Evolutionary conservation across 148 eudicot genomes (phyloP).

Genomic region (Rheum nobile): DNA sequence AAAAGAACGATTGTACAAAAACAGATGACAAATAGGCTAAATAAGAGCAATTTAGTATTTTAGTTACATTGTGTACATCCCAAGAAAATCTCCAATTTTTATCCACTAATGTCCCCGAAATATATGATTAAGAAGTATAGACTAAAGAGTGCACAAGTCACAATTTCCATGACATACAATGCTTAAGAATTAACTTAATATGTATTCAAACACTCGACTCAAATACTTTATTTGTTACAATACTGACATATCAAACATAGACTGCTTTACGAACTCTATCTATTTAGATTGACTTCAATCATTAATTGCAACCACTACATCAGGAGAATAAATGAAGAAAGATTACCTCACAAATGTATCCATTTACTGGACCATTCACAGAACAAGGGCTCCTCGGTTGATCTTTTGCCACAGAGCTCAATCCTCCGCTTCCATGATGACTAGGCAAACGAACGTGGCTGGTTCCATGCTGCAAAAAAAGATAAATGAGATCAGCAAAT

Average conservation of each 20-base stretch:
- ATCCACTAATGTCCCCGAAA: background rate
- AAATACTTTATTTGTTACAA: background rate
- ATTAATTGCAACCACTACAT: background rate
- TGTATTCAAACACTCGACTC: background rate
- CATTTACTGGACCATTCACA: conserved; percentile 48
- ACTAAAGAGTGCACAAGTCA: background rate
- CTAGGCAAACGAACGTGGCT: conserved; percentile 33
- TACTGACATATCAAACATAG: background rate
- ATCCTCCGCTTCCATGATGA: conserved; percentile 37
- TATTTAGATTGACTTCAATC: background rate
- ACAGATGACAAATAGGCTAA: background rate
- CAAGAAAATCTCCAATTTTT: too few species aligned
- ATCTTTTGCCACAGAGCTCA: conserved; percentile 44
- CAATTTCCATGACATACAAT: background rate
- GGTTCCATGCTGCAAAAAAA: conserved; percentile 32
- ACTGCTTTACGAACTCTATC: background rate
- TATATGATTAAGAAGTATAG: background rate
- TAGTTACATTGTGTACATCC: too few species aligned
- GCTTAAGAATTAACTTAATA: background rate
- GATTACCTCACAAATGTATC: conserved; percentile 48
- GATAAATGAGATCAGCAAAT: background rate
- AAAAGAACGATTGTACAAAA: background rate
- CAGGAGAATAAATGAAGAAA: background rate
- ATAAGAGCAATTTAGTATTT: too few species aligned
- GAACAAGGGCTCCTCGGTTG: conserved; percentile 54